A percentile compares a stretch with the other conserved stretches of the same genome.
These are phyloP conservation scores for Larix kaempferi DNA, from an alignment of 75 land plant genomes.

Conservation along the genomic window DNA sequence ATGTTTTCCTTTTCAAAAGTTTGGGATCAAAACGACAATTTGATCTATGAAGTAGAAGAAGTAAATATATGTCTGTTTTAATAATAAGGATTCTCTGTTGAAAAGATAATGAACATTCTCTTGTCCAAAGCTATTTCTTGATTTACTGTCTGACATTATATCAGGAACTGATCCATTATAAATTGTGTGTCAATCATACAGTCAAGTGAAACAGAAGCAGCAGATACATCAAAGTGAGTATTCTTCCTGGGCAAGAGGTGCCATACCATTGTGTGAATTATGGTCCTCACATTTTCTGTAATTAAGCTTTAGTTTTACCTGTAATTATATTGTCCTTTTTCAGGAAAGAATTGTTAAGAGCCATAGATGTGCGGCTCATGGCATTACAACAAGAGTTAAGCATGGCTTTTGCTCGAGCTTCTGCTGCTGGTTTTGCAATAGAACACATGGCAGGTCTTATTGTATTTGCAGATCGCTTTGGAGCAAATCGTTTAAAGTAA, in stretches of 20 bases:
- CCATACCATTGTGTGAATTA: too few species aligned
- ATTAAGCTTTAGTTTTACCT: constrained; percentile 15
- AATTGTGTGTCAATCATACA: constrained; percentile 2
- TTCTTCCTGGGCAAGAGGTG: neutral
- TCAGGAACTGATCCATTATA: neutral
- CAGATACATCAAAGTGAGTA: constrained; percentile 2
- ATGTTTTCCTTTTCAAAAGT: neutral
- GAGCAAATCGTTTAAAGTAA: constrained; percentile 23
- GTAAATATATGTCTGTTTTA: neutral
- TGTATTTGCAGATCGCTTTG: constrained; percentile 42
- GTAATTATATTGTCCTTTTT: too few species aligned
- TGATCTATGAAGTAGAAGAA: neutral
- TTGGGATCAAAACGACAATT: neutral
- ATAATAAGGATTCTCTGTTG: neutral
- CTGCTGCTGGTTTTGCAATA: constrained; percentile 31
- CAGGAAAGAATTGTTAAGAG: constrained; percentile 71
- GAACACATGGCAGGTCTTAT: constrained; percentile 38
- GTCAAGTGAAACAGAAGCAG: neutral
- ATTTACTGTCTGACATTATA: neutral
- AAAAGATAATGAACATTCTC: neutral
- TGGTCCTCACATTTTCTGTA: too few species aligned
- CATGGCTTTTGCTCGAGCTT: constrained; percentile 44
- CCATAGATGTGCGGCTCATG: constrained; percentile 63
- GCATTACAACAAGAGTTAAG: constrained; percentile 43
- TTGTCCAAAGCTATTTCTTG: neutral